Evolutionary conservation across 2,329 filamentous ascomycete genomes (phyloP).

Genomic region (Pseudogymnoascus sp.): DNA sequence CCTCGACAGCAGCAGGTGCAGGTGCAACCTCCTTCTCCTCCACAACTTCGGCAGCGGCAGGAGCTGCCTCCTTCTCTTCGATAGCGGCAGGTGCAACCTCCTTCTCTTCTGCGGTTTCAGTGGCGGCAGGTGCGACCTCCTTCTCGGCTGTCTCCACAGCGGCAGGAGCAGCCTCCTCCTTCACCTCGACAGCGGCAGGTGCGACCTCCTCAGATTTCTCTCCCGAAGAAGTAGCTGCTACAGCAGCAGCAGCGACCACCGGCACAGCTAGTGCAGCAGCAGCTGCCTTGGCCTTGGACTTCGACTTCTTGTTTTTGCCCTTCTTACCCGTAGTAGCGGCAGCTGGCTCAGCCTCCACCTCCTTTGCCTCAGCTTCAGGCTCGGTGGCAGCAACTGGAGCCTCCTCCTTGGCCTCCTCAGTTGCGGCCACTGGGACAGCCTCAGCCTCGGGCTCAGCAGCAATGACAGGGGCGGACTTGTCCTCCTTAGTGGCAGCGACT

Average conservation of each 20-base stretch:
- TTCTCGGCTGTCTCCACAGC: background rate
- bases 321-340: background rate
- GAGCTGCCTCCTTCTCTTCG: background rate
- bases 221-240: background rate
- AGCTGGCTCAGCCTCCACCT: background rate
- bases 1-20: background rate
- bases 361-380: background rate
- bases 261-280: background rate
- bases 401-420: background rate
- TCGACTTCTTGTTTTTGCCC: background rate
- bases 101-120: background rate
- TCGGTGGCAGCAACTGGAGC: background rate
- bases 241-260: background rate
- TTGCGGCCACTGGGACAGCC: background rate
- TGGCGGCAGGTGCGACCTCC: background rate
- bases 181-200: background rate
- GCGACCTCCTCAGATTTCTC: constrained; percentile 17
- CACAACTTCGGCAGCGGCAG: background rate
- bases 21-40: background rate
- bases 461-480: background rate
- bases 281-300: background rate
- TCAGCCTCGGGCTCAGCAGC: background rate
- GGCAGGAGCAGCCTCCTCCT: background rate
- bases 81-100: background rate
- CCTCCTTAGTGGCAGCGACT: background rate